These are phyloP conservation scores for Heritiera littoralis DNA, from an alignment of 345 rosid species.

Conservation along the genomic window DNA sequence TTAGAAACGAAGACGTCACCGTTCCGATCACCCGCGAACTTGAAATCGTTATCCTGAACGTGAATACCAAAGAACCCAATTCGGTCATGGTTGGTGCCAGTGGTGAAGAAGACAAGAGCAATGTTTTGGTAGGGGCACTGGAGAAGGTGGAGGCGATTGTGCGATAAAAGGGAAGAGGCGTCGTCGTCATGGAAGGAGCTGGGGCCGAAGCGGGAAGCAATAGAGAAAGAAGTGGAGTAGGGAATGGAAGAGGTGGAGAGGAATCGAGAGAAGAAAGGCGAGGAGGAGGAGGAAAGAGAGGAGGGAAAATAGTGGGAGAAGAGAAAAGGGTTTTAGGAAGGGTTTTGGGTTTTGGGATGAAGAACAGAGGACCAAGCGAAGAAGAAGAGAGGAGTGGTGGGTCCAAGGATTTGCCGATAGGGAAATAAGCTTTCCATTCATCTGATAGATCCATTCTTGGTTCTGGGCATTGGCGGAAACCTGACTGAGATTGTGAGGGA, in stretches of 20 bases:
- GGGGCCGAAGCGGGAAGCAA: conserved; percentile 31
- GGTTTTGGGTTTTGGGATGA: conserved; percentile 37
- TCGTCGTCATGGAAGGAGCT: conserved; percentile 19
- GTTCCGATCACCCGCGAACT: conserved; percentile 31
- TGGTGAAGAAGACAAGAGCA: conserved; percentile 56
- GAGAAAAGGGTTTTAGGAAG: conserved; percentile 37
- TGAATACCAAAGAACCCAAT: conserved; percentile 57
- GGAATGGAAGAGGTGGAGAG: conserved; percentile 45
- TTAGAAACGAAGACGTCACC: conserved; percentile 40
- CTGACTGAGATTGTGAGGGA: background rate
- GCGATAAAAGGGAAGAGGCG: conserved; percentile 29
- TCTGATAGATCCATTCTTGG: conserved; percentile 14
- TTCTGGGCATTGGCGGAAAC: background rate
- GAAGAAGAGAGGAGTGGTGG: conserved; percentile 16
- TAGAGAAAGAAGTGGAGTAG: conserved; percentile 37
- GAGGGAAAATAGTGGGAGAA: conserved; percentile 49
- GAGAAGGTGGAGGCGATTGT: conserved; percentile 62
- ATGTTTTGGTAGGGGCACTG: conserved; percentile 29
- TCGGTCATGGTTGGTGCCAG: conserved; percentile 61
- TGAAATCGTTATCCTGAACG: conserved; percentile 30
- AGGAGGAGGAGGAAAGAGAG: conserved; percentile 44
- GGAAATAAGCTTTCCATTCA: conserved; percentile 15
- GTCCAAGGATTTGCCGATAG: conserved; percentile 4
- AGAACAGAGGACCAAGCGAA: conserved; percentile 38
- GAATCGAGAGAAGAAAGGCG: conserved; percentile 51